Evolutionary conservation across 192 early-diverging fungal species (phyloP).

Genomic region (Coemansia sp.): DNA sequence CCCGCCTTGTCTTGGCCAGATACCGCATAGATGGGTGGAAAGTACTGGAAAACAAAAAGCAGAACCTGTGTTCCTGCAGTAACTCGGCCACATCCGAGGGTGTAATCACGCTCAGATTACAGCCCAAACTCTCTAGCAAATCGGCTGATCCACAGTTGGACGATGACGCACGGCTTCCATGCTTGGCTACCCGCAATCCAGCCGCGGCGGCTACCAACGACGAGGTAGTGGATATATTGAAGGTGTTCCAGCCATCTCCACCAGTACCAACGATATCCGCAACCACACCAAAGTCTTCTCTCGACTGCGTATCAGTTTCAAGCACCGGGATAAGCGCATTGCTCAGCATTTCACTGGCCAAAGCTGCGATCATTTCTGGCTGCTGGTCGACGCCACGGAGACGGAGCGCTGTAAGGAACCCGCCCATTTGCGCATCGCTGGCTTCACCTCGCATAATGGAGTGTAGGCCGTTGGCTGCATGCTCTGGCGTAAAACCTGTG

Average conservation of each 20-base stretch:
- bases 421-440: conserved; percentile 81
- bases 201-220: conserved; percentile 91
- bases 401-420: conserved; percentile 79
- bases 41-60: conserved; percentile 88
- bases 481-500: conserved; percentile 55
- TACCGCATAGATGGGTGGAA: conserved; percentile 91
- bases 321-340: conserved; percentile 63
- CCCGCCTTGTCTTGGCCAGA: conserved; percentile 69
- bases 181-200: conserved; percentile 87
- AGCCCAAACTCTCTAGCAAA: conserved; percentile 82
- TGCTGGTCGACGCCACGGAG: conserved; percentile 68
- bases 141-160: conserved; percentile 93
- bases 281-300: conserved; percentile 49
- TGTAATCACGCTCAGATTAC: conserved; percentile 63
- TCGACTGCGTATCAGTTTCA: conserved; percentile 33
- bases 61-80: conserved; percentile 67
- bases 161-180: conserved; percentile 90
- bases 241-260: conserved; percentile 97
- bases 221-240: conserved; percentile 93
- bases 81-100: conserved; percentile 67
- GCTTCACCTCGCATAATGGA: conserved; percentile 78
- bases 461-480: conserved; percentile 60
- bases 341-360: conserved; percentile 69
- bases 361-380: conserved; percentile 75
- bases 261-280: conserved; percentile 97